These are phyloP conservation scores for Saccharomycopsis javanensis DNA, from an alignment of 805 yeast genomes.

Conservation along the genomic window DNA sequence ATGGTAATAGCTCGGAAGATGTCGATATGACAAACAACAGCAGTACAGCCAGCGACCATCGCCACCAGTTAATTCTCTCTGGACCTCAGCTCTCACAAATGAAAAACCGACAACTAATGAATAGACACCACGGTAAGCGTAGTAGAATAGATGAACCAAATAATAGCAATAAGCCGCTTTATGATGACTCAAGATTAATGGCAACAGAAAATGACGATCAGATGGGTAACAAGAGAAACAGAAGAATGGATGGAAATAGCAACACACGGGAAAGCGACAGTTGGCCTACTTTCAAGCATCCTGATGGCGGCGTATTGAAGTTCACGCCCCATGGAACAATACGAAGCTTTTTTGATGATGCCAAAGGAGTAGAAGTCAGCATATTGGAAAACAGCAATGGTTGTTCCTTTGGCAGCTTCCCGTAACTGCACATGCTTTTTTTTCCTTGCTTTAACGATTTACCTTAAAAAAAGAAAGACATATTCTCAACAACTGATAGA, in stretches of 20 bases:
- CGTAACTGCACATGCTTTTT: neutral
- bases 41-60: neutral
- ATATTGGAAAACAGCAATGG: conserved; percentile 35
- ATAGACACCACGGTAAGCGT: conserved; percentile 3
- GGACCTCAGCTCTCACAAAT: conserved; percentile 11
- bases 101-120: conserved; percentile 11
- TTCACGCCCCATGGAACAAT: conserved; percentile 58
- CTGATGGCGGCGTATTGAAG: conserved; percentile 52
- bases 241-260: neutral
- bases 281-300: conserved; percentile 44
- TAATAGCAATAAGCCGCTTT: neutral
- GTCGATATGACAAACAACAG: neutral
- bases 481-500: neutral
- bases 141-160: conserved; percentile 1
- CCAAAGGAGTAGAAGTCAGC: conserved; percentile 35
- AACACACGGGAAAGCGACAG: conserved; percentile 1
- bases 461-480: neutral
- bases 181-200: neutral
- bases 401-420: neutral
- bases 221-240: neutral
- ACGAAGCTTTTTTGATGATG: conserved; percentile 33
- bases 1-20: neutral
- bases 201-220: neutral
- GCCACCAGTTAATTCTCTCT: neutral
- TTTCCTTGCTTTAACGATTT: neutral